Percentiles rank a stretch among this genome's conserved stretches.
Conservation (phyloP, 2,329 filamentous ascomycete genomes). For the Keithomyces neogunnii region DNA sequence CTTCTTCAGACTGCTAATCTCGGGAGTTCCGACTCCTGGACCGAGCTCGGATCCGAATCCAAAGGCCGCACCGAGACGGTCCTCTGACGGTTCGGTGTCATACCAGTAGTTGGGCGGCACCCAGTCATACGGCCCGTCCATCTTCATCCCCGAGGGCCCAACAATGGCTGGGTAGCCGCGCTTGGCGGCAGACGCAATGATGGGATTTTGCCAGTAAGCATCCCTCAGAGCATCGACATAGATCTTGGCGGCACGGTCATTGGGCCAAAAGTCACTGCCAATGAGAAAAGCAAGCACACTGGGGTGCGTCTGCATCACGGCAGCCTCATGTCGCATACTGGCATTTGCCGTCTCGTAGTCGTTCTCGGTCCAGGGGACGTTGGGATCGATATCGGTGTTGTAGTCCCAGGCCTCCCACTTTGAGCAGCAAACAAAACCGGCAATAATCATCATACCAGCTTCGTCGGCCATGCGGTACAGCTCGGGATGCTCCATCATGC, state of each 20-base stretch:
- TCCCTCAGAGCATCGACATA: conserved; percentile 42
- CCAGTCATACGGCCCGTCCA: conserved; percentile 60
- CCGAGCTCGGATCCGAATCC: conserved; percentile 57
- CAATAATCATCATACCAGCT: conserved; percentile 52
- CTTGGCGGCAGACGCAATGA: conserved; percentile 49
- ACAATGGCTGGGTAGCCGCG: conserved; percentile 42
- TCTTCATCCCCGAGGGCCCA: conserved; percentile 53
- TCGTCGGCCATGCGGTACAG: conserved; percentile 51
- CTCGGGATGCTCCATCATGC: conserved; percentile 54
- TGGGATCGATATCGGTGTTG: conserved; percentile 40
- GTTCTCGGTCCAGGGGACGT: conserved; percentile 35
- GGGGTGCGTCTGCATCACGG: conserved; percentile 51
- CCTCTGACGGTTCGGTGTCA: conserved; percentile 28
- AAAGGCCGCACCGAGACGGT: conserved; percentile 45
- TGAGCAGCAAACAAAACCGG: conserved; percentile 60
- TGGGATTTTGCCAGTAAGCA: conserved; percentile 46
- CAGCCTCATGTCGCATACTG: conserved; percentile 51
- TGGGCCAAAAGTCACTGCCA: conserved; percentile 56
- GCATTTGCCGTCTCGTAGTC: conserved; percentile 48
- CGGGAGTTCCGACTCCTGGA: conserved; percentile 53
- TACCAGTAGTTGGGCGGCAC: conserved; percentile 59
- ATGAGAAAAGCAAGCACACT: conserved; percentile 50
- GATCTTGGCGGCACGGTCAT: conserved; percentile 44
- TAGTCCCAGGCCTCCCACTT: conserved; percentile 60
- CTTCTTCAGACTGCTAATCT: conserved; percentile 40